A percentile compares a stretch with the other conserved stretches of the same genome.
These are phyloP conservation scores for Citrus inodora DNA, from an alignment of 345 rosid species.

Conservation along the genomic window DNA sequence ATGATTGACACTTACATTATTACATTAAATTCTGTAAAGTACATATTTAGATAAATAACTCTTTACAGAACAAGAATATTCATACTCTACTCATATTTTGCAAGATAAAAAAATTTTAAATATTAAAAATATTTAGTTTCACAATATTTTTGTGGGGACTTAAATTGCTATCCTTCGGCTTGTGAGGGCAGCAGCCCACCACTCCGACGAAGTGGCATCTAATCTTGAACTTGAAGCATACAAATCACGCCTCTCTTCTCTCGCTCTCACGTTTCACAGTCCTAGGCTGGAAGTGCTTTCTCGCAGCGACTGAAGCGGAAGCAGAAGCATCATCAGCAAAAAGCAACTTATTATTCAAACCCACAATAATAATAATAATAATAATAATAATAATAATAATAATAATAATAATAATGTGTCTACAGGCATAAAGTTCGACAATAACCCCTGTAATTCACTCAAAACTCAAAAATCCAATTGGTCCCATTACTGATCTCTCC, in stretches of 20 bases:
- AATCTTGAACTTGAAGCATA: constrained; percentile 7
- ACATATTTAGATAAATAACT: too few relatives aligned
- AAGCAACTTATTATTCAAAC: constrained; percentile 3
- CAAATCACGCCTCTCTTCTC: neutral
- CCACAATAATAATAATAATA: neutral
- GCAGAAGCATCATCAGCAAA: neutral
- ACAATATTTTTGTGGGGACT: too few relatives aligned
- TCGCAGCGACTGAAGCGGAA: neutral
- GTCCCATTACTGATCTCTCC: constrained; percentile 31
- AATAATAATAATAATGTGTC: constrained; percentile 5
- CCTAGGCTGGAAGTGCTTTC: neutral
- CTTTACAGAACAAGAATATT: too few relatives aligned
- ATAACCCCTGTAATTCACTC: constrained; percentile 34
- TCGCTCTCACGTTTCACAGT: neutral
- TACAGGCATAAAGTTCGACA: constrained; percentile 15
- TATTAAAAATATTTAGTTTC: too few relatives aligned
- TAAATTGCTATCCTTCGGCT: too few relatives aligned
- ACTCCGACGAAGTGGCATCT: too few relatives aligned
- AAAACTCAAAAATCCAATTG: constrained; percentile 13
- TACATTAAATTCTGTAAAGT: too few relatives aligned
- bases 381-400: constrained; percentile 4
- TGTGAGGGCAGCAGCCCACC: too few relatives aligned
- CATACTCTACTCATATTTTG: too few relatives aligned
- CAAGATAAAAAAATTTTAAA: too few relatives aligned
- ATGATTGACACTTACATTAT: too few relatives aligned